These are phyloP conservation scores for Pythium aristosporum DNA, from an alignment of 352 stramenopile species.

Conservation along the genomic window DNA sequence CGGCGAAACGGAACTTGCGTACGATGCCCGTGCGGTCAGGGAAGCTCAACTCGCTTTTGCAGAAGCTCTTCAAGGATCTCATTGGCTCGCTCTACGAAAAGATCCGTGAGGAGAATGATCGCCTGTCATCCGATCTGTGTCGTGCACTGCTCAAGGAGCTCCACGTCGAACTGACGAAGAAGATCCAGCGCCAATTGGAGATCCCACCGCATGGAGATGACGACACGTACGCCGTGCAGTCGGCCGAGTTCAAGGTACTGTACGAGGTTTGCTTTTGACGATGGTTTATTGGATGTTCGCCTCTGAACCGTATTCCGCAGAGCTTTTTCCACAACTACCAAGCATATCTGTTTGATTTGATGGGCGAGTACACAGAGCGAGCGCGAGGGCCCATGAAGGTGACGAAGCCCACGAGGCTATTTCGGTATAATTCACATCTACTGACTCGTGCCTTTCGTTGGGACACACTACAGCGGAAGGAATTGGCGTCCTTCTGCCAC, in stretches of 20 bases:
- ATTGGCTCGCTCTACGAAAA: slow-evolving; percentile 63
- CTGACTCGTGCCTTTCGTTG: slow-evolving; percentile 1
- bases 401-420: background rate
- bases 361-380: slow-evolving; percentile 67
- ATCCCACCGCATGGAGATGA: slow-evolving; percentile 42
- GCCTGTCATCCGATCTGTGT: slow-evolving; percentile 61
- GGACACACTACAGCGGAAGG: slow-evolving; percentile 44
- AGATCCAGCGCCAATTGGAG: slow-evolving; percentile 54
- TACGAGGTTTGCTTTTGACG: background rate
- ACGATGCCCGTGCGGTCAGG: slow-evolving; percentile 69
- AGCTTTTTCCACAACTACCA: slow-evolving; percentile 79
- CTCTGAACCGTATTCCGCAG: slow-evolving; percentile 24
- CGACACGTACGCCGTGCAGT: slow-evolving; percentile 67
- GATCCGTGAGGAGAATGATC: slow-evolving; percentile 75
- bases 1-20: slow-evolving; percentile 46
- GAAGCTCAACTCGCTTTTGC: slow-evolving; percentile 51
- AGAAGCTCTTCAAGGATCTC: slow-evolving; percentile 84
- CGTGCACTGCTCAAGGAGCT: slow-evolving; percentile 53
- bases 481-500: slow-evolving; percentile 68
- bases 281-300: background rate
- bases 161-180: slow-evolving; percentile 55
- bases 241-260: slow-evolving; percentile 62
- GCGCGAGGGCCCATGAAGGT: slow-evolving; percentile 64
- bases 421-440: too few relatives aligned
- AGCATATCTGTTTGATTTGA: slow-evolving; percentile 61